Percentiles rank a stretch among this genome's conserved stretches.
Evolutionary conservation across 306 rosid genomes (phyloP).

Genomic region (Quillaja saponaria): DNA sequence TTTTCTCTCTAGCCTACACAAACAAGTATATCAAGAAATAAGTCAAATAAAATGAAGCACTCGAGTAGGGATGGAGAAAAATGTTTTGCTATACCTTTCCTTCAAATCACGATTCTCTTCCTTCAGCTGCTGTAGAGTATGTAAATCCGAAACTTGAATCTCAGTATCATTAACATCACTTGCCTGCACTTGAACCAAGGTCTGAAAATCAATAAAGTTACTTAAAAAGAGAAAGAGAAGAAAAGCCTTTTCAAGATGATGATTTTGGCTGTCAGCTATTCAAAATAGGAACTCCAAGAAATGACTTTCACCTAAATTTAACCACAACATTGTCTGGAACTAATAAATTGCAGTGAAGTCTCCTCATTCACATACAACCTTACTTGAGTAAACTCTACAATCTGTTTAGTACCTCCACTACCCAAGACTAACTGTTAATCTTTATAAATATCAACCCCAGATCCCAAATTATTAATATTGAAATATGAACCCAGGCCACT

Average conservation of each 20-base stretch:
- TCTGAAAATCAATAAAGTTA: not conserved
- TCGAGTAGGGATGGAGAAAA: not conserved
- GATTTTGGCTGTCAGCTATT: not conserved
- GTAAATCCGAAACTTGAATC: conserved; percentile 22
- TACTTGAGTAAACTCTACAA: too few relatives aligned
- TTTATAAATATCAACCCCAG: too few relatives aligned
- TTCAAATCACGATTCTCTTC: conserved; percentile 47
- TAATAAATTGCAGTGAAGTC: too few relatives aligned
- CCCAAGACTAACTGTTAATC: too few relatives aligned
- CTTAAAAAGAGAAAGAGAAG: too few relatives aligned
- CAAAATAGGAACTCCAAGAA: not conserved
- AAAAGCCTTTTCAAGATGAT: not conserved
- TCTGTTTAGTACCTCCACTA: too few relatives aligned
- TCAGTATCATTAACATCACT: conserved; percentile 16
- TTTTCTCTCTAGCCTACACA: conserved; percentile 38
- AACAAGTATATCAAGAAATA: not conserved
- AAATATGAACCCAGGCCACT: too few relatives aligned
- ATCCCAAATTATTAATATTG: too few relatives aligned
- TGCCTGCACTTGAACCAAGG: conserved; percentile 29
- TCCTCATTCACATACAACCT: too few relatives aligned
- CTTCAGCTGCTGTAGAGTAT: conserved; percentile 35
- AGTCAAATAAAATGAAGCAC: not conserved
- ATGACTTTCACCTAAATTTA: not conserved
- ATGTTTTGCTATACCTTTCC: conserved; percentile 34
- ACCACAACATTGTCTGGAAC: not conserved